These are phyloP conservation scores for Quercus cerris DNA, from an alignment of 306 rosid genomes.

Conservation along the genomic window DNA sequence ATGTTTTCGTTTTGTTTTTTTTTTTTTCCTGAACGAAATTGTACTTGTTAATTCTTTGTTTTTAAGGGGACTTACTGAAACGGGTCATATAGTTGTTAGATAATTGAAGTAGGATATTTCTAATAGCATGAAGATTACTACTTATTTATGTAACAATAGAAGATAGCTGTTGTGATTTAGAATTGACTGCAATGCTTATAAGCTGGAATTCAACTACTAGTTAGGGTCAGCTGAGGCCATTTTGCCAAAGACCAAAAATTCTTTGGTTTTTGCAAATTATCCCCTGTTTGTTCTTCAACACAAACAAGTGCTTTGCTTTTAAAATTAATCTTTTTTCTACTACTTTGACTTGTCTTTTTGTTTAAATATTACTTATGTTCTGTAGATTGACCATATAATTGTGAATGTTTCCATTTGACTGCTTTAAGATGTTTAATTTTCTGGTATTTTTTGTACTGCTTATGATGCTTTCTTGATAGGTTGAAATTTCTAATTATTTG, in stretches of 20 bases:
- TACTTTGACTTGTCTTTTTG: not conserved
- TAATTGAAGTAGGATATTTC: not conserved
- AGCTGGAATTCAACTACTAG: not conserved
- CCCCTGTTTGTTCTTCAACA: not conserved
- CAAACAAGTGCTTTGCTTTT: not conserved
- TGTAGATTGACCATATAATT: not conserved
- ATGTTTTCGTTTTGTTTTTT: not conserved
- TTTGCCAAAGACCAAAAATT: not conserved
- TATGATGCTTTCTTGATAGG: not conserved
- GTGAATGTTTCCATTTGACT: constrained; percentile 1
- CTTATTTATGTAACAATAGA: not conserved
- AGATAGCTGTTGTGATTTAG: not conserved
- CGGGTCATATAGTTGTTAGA: not conserved
- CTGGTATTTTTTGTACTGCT: not conserved
- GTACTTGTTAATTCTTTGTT: not conserved
- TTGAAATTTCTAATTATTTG: constrained; percentile 1
- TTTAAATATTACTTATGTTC: not conserved
- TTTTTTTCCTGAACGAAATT: not conserved
- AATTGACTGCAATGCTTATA: not conserved
- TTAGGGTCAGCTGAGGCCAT: constrained; percentile 7
- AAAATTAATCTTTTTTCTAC: not conserved
- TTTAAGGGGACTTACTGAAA: too few species aligned
- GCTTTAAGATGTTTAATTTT: not conserved
- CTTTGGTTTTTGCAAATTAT: not conserved
- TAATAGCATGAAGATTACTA: not conserved